These are phyloP conservation scores for Epithemia pelagica DNA, from an alignment of 108 stramenopile species.

Conservation along the genomic window DNA sequence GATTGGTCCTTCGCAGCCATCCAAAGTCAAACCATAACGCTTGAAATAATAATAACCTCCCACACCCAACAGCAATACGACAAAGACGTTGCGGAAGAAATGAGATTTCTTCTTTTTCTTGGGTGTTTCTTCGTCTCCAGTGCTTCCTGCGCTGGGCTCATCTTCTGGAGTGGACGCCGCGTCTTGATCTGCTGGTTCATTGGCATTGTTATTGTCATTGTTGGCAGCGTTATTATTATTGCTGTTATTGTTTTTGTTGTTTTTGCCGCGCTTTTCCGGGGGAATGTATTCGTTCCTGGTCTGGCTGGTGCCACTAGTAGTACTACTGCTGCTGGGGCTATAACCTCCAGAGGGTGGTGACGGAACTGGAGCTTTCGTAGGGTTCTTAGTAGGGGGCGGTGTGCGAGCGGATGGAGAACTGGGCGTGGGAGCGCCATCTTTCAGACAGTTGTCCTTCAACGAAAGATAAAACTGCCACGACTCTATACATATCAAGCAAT, in stretches of 20 bases:
- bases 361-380: constrained; percentile 11
- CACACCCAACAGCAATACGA: constrained; percentile 37
- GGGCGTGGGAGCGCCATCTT: constrained; percentile 25
- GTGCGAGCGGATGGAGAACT: constrained; percentile 15
- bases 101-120: constrained; percentile 32
- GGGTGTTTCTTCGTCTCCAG: constrained; percentile 4
- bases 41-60: constrained; percentile 55
- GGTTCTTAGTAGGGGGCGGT: constrained; percentile 15
- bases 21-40: constrained; percentile 26
- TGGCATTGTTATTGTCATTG: background rate
- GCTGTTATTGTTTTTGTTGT: constrained; percentile 13
- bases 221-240: background rate
- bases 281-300: constrained; percentile 29
- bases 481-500: too few relatives aligned
- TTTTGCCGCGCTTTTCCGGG: constrained; percentile 20
- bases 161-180: constrained; percentile 30
- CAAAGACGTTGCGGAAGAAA: constrained; percentile 43
- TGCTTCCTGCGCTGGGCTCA: constrained; percentile 5
- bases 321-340: constrained; percentile 17
- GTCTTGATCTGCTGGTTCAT: constrained; percentile 13
- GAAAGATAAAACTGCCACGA: constrained; percentile 71
- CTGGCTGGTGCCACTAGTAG: constrained; percentile 14
- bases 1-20: background rate
- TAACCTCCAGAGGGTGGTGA: background rate
- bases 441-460: constrained; percentile 56